Conservation (phyloP, 345 rosid genomes). For the Clarkia xantiana region DNA sequence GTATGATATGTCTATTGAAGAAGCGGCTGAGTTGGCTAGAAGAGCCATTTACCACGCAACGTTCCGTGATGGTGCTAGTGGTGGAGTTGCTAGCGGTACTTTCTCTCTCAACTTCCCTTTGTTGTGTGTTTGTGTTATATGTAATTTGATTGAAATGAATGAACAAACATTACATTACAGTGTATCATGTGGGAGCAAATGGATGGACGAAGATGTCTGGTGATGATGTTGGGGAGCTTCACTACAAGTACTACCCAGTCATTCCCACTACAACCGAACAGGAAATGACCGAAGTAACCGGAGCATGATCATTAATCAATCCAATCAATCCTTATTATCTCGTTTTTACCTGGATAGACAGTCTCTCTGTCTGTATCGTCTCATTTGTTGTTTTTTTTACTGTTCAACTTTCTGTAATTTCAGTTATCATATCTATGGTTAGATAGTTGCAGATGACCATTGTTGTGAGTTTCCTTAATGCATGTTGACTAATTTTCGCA, state of each 20-base stretch:
- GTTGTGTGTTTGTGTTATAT: background rate
- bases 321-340: too few relatives aligned
- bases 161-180: constrained; percentile 21
- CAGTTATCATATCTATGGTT: too few relatives aligned
- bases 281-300: constrained; percentile 70
- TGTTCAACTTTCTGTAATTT: too few relatives aligned
- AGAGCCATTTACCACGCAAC: constrained; percentile 98
- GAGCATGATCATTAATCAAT: too few relatives aligned
- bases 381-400: too few relatives aligned
- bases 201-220: constrained; percentile 98
- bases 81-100: constrained; percentile 97
- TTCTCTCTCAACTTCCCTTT: constrained; percentile 9
- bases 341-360: too few relatives aligned
- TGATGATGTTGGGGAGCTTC: constrained; percentile 93
- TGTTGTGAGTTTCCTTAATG: too few relatives aligned
- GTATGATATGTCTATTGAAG: constrained; percentile 71
- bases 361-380: too few relatives aligned
- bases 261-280: constrained; percentile 49
- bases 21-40: constrained; percentile 91
- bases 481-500: too few relatives aligned
- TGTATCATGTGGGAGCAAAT: constrained; percentile 78
- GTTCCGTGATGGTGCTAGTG: constrained; percentile 98
- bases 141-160: background rate
- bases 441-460: too few relatives aligned
- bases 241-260: constrained; percentile 70